These are phyloP conservation scores for Fusarium sp. DNA, from an alignment of 2,329 filamentous ascomycete genomes.

Conservation along the genomic window DNA sequence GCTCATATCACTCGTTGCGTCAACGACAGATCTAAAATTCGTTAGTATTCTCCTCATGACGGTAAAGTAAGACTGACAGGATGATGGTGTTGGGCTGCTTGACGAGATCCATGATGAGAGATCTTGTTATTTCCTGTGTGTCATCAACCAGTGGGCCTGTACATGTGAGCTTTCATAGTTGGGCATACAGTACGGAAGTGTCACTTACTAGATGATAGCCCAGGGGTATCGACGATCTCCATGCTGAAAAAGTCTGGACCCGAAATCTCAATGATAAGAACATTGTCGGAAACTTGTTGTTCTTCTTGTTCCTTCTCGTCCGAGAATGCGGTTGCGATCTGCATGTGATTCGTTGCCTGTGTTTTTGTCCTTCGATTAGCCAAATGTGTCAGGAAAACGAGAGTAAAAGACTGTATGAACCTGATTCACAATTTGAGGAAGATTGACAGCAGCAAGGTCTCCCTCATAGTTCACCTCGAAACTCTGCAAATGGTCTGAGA, in stretches of 20 bases:
- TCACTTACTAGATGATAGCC: not conserved
- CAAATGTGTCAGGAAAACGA: rapidly evolving
- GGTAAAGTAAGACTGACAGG: not conserved
- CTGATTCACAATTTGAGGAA: not conserved
- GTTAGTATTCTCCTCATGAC: not conserved
- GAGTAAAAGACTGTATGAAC: not conserved
- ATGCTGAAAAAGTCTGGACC: not conserved
- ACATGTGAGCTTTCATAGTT: not conserved
- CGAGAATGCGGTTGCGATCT: not conserved
- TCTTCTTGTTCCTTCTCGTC: not conserved
- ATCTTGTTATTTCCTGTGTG: not conserved
- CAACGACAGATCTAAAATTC: rapidly evolving
- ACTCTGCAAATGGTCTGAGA: not conserved
- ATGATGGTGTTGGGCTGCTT: not conserved
- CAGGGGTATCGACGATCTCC: not conserved
- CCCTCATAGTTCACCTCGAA: not conserved
- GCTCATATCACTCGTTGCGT: not conserved
- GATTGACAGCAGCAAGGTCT: not conserved
- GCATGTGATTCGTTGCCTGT: not conserved
- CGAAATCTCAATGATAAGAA: not conserved
- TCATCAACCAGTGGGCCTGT: rapidly evolving
- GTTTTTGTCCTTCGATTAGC: rapidly evolving
- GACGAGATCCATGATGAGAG: not conserved
- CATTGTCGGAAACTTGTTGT: not conserved
- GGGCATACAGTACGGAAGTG: rapidly evolving